Percentiles rank a stretch among this genome's conserved stretches.
Evolutionary conservation across 2,329 filamentous ascomycete species (phyloP).

Genomic region (Didymella segeticola): DNA sequence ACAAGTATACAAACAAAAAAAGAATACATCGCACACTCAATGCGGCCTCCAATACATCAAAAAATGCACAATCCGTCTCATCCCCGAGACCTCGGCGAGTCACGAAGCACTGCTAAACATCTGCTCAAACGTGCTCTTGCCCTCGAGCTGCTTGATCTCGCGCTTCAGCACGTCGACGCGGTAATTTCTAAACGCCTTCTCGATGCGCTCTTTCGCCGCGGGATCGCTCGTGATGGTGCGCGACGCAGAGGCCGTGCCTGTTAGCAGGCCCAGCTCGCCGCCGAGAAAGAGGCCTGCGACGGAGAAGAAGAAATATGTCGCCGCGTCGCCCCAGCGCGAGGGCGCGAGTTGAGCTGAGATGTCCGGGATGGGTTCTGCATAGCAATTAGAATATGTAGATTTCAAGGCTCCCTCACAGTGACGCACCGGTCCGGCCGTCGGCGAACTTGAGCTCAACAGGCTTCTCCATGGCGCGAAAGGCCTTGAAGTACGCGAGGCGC

Average conservation of each 20-base stretch:
- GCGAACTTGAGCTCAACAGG: conserved; percentile 69
- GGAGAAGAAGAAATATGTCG: conserved; percentile 68
- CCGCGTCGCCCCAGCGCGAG: conserved; percentile 64
- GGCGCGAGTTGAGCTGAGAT: conserved; percentile 65
- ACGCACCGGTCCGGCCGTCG: conserved; percentile 63
- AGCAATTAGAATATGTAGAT: neutral
- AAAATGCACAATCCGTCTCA: conserved; percentile 10
- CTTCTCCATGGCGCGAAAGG: conserved; percentile 66
- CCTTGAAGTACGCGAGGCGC: conserved; percentile 65
- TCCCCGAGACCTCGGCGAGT: conserved; percentile 10
- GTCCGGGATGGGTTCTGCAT: conserved; percentile 66
- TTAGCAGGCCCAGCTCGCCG: conserved; percentile 67
- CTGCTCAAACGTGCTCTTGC: conserved; percentile 39
- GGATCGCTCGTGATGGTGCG: conserved; percentile 62
- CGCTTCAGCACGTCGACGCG: conserved; percentile 67
- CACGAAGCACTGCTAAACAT: conserved; percentile 29
- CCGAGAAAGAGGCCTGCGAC: conserved; percentile 68
- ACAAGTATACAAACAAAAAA: conserved; percentile 7
- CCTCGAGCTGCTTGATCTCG: conserved; percentile 64
- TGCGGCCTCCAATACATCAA: conserved; percentile 17
- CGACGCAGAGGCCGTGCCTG: conserved; percentile 62
- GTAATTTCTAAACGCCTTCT: conserved; percentile 68
- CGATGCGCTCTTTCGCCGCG: conserved; percentile 62
- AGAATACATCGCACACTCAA: conserved; percentile 1
- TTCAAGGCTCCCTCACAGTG: no score